These are phyloP conservation scores for Chimonanthus salicifolius DNA, from an alignment of 164 flowering plant species.

Conservation along the genomic window DNA sequence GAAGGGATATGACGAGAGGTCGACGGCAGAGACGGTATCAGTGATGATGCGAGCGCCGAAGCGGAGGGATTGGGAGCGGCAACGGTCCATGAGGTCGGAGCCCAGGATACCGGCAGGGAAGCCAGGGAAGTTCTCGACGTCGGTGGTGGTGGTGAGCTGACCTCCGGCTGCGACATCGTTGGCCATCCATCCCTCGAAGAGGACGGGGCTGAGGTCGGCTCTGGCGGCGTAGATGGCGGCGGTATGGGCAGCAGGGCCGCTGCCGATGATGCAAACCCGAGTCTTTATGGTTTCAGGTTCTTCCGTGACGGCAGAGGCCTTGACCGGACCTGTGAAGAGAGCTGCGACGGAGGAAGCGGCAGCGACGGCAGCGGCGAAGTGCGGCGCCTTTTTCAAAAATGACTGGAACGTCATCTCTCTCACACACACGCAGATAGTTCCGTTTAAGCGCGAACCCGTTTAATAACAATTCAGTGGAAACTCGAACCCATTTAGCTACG, in stretches of 20 bases:
- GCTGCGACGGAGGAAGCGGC: background rate
- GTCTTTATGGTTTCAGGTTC: slow-evolving; percentile 39
- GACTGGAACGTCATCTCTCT: background rate
- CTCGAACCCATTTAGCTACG: too few relatives aligned
- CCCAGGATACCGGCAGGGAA: slow-evolving; percentile 82
- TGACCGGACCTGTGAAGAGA: background rate
- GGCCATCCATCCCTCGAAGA: slow-evolving; percentile 98
- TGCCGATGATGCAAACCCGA: slow-evolving; percentile 84
- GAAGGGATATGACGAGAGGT: slow-evolving; percentile 57
- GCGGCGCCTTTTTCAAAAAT: background rate
- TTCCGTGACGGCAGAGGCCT: slow-evolving; percentile 29
- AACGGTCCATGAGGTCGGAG: slow-evolving; percentile 61
- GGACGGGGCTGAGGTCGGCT: slow-evolving; percentile 82
- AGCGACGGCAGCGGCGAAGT: background rate
- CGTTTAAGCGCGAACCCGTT: background rate
- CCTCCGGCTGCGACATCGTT: slow-evolving; percentile 97
- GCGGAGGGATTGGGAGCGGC: slow-evolving; percentile 53
- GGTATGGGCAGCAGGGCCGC: slow-evolving; percentile 97
- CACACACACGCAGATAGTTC: background rate
- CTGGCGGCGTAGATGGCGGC: slow-evolving; percentile 94
- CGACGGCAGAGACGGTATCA: slow-evolving; percentile 70
- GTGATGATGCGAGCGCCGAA: slow-evolving; percentile 72
- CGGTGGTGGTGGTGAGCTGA: slow-evolving; percentile 93
- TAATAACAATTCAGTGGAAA: too few relatives aligned
- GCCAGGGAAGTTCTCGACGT: slow-evolving; percentile 97